Percentiles rank a stretch among this genome's conserved stretches.
Evolutionary conservation across 148 eudicot genomes (phyloP).

Genomic region (Chenopodium album): DNA sequence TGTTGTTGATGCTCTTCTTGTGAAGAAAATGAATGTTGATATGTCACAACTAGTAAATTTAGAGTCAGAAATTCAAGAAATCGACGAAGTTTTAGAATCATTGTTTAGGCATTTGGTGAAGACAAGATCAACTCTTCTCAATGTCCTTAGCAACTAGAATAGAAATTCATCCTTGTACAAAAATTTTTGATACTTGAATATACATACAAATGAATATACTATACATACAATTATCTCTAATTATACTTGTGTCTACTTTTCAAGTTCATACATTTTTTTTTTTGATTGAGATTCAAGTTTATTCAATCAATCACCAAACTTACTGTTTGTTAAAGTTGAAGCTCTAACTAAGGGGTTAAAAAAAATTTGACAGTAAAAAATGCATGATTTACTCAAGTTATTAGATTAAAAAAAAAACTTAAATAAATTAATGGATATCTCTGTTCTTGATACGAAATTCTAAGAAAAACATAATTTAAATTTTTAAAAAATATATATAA

Average conservation of each 20-base stretch:
- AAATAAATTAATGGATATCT: too few species aligned
- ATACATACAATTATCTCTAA: not conserved
- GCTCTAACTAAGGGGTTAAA: too few species aligned
- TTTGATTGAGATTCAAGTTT: not conserved
- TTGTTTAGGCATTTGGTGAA: conserved; percentile 39
- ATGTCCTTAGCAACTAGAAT: conserved; percentile 39
- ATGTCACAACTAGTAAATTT: conserved; percentile 16
- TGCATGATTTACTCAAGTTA: not conserved
- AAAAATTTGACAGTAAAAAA: not conserved
- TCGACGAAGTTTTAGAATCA: conserved; percentile 38
- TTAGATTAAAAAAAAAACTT: not conserved
- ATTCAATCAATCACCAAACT: not conserved
- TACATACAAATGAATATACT: not conserved
- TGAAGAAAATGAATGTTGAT: not conserved
- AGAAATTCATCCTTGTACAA: not conserved
- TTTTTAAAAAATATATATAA: too few species aligned
- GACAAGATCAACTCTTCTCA: conserved; percentile 44
- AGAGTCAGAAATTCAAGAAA: conserved; percentile 29
- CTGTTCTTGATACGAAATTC: too few species aligned
- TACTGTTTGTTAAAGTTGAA: too few species aligned
- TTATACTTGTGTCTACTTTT: not conserved
- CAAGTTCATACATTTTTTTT: not conserved
- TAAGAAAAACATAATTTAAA: too few species aligned
- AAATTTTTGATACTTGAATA: not conserved
- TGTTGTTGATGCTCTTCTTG: conserved; percentile 18